Evolutionary conservation across 1,139 yeast species (phyloP).

Genomic region (Saccharomyces hybrid): DNA sequence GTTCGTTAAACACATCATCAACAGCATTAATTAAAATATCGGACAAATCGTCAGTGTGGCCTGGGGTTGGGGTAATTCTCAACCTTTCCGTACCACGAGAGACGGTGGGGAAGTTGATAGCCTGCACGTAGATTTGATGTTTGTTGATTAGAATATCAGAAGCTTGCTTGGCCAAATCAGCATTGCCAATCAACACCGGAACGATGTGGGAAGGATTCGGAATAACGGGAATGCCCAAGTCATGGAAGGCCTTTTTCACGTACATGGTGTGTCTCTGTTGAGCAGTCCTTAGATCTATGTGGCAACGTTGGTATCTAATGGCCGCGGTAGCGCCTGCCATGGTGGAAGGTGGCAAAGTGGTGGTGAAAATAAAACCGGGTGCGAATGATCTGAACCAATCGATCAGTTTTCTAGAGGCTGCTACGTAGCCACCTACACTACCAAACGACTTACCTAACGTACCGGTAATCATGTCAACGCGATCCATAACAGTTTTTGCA

Average conservation of each 20-base stretch:
- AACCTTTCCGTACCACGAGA: conserved; percentile 93
- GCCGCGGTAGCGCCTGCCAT: conserved; percentile 95
- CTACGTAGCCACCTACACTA: conserved; percentile 94
- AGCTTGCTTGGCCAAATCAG: conserved; percentile 84
- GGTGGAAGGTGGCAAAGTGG: conserved; percentile 92
- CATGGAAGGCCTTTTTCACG: conserved; percentile 64
- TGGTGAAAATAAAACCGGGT: conserved; percentile 96
- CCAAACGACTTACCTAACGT: conserved; percentile 97
- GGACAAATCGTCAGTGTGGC: conserved; percentile 72
- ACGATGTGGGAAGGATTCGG: conserved; percentile 98
- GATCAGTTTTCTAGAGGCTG: conserved; percentile 74
- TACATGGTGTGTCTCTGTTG: conserved; percentile 85
- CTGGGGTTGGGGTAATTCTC: conserved; percentile 97
- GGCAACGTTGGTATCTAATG: conserved; percentile 73
- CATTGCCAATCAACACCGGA: conserved; percentile 91
- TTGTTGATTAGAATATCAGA: conserved; percentile 80
- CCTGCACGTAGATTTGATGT: conserved; percentile 90
- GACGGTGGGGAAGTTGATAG: conserved; percentile 97
- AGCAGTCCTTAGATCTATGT: conserved; percentile 66
- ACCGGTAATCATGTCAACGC: conserved; percentile 94
- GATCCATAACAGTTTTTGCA: conserved; percentile 61
- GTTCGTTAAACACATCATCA: conserved; percentile 70
- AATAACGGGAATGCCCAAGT: conserved; percentile 84
- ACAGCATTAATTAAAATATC: conserved; percentile 72
- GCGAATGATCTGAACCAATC: conserved; percentile 97